Percentiles rank a stretch among this genome's conserved stretches.
Evolutionary conservation across 2,329 filamentous ascomycete genomes (phyloP).

Genomic region (Microsporum audouinii): DNA sequence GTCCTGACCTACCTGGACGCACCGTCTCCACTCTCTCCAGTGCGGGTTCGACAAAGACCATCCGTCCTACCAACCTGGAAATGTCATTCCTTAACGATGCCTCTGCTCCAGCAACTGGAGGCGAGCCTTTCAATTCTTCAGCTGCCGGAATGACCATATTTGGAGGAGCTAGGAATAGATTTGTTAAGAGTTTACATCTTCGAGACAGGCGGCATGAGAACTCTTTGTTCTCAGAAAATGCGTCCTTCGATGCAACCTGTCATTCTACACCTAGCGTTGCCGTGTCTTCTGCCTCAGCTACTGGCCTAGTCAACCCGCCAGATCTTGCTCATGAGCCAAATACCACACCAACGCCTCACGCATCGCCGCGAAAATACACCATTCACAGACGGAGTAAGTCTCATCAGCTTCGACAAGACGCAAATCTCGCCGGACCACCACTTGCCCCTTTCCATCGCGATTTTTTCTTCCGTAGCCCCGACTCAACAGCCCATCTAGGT

Average conservation of each 20-base stretch:
- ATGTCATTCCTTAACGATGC: conserved; percentile 5
- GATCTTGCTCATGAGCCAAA: conserved; percentile 19
- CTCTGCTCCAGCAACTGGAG: not conserved
- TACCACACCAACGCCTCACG: conserved; percentile 9
- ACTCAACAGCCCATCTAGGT: conserved; percentile 15
- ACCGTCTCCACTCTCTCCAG: conserved; percentile 35
- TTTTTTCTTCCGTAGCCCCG: conserved; percentile 24
- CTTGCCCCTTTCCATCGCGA: conserved; percentile 28
- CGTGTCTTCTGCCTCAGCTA: conserved; percentile 34
- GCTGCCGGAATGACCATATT: conserved; percentile 29
- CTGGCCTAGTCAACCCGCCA: conserved; percentile 33
- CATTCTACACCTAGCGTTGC: conserved; percentile 35
- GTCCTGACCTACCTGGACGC: conserved; percentile 31
- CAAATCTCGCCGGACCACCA: conserved; percentile 16
- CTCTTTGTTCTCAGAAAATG: conserved; percentile 26
- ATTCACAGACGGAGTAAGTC: conserved; percentile 29
- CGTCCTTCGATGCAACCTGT: conserved; percentile 25
- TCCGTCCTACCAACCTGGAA: conserved; percentile 27
- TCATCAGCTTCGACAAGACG: conserved; percentile 19
- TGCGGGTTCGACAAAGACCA: conserved; percentile 37
- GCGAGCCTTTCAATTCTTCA: conserved; percentile 24
- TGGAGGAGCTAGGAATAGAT: conserved; percentile 29
- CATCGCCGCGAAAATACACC: conserved; percentile 8
- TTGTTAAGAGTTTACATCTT: conserved; percentile 25
- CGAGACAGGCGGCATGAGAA: conserved; percentile 29